Percentiles rank a stretch among this genome's conserved stretches.
phyloP scores from a whole-genome alignment of 202 grass and related monocot genomes.

The Elaeis oleifera region DNA sequence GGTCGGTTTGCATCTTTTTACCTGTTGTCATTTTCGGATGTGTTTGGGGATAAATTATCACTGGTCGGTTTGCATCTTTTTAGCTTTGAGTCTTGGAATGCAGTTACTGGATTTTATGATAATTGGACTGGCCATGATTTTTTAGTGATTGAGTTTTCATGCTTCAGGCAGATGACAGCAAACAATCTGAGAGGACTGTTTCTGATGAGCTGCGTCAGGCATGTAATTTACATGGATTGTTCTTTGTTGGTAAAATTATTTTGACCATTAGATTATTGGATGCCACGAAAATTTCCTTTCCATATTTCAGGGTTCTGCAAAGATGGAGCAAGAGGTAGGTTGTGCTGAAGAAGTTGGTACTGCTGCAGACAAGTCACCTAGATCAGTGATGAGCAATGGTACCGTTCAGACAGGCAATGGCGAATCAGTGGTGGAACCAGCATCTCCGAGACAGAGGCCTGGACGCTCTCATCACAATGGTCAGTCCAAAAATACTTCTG shows the following conservation, averaged over 20 bases:
- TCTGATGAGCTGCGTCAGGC: conserved; percentile 57
- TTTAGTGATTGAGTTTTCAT: too few species aligned
- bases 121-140: too few species aligned
- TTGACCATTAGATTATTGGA: neutral
- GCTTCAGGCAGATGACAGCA: conserved; percentile 40
- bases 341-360: conserved; percentile 36
- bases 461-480: conserved; percentile 27
- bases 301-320: conserved; percentile 28
- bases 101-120: too few species aligned
- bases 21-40: too few species aligned
- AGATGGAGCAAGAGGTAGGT: conserved; percentile 34
- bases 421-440: conserved; percentile 28
- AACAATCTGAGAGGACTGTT: conserved; percentile 47
- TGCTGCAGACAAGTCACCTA: conserved; percentile 19
- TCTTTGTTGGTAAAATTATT: conserved; percentile 3
- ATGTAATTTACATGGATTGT: conserved; percentile 4
- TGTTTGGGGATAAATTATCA: too few species aligned
- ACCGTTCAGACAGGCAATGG: conserved; percentile 31
- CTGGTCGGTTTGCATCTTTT: too few species aligned
- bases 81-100: too few species aligned
- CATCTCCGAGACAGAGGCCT: conserved; percentile 49
- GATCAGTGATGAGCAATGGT: conserved; percentile 28
- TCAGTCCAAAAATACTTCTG: neutral
- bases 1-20: too few species aligned
- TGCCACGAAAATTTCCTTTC: conserved; percentile 11